A percentile compares a stretch with the other conserved stretches of the same genome.
Evolutionary conservation across 2,329 filamentous ascomycete species (phyloP).

Genomic region (Cylindrodendrum hubeiense): DNA sequence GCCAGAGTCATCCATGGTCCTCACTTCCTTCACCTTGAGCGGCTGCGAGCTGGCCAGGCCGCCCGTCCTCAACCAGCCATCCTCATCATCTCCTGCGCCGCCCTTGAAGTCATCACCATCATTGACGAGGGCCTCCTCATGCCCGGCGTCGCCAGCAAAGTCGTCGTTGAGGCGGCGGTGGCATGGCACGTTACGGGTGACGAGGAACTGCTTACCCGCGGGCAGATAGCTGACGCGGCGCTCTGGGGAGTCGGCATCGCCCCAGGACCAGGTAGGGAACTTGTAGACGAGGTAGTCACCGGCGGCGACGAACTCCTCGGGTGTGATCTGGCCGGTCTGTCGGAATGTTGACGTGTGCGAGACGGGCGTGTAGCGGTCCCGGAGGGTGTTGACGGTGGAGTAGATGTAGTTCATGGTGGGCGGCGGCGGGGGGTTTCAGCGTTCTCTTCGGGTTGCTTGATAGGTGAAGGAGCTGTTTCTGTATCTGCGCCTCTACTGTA

Average conservation of each 20-base stretch:
- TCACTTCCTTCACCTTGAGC: constrained; percentile 82
- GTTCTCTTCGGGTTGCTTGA: neutral
- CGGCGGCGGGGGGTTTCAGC: neutral
- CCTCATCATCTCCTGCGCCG: constrained; percentile 73
- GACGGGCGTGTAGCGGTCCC: constrained; percentile 91
- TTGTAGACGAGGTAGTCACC: constrained; percentile 99
- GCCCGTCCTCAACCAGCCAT: constrained; percentile 93
- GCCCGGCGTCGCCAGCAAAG: constrained; percentile 88
- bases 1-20: constrained; percentile 89
- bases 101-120: constrained; percentile 77
- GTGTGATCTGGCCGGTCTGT: constrained; percentile 93
- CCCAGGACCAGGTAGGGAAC: constrained; percentile 98
- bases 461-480: neutral
- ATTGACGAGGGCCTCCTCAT: constrained; percentile 87
- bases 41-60: constrained; percentile 81
- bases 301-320: constrained; percentile 94
- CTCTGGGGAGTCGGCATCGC: constrained; percentile 83
- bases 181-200: constrained; percentile 95
- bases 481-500: neutral
- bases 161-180: constrained; percentile 91
- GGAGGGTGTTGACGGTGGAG: constrained; percentile 90
- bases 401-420: constrained; percentile 87
- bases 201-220: constrained; percentile 91
- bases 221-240: constrained; percentile 88
- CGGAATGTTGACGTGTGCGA: constrained; percentile 94